Percentiles rank a stretch among this genome's conserved stretches.
Conservation (phyloP, 257 asterid genomes). For the Lithospermum erythrorhizon region DNA sequence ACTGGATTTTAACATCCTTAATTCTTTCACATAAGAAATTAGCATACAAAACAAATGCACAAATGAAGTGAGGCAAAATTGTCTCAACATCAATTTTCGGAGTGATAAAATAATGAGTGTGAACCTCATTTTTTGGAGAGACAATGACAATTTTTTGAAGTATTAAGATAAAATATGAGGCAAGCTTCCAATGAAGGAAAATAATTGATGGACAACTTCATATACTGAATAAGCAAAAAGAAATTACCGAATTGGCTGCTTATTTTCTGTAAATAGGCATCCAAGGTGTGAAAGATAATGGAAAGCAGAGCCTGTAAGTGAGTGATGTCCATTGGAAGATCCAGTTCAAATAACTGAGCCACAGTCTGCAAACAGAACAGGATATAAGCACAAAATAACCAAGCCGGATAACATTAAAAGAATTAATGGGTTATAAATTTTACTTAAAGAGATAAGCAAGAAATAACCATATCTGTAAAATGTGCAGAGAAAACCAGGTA, state of each 20-base stretch:
- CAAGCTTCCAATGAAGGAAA: not conserved
- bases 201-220: not conserved
- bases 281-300: slow-evolving; percentile 76
- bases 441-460: not conserved
- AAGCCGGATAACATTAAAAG: slow-evolving; percentile 3
- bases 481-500: too few relatives aligned
- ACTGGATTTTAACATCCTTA: too few relatives aligned
- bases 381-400: slow-evolving; percentile 14
- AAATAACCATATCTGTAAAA: too few relatives aligned
- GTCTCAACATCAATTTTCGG: too few relatives aligned
- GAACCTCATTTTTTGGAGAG: too few relatives aligned
- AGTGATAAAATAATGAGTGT: too few relatives aligned
- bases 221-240: not conserved
- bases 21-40: too few relatives aligned
- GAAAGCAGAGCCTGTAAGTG: slow-evolving; percentile 96
- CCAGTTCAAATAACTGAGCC: slow-evolving; percentile 83
- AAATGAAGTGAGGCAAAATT: too few relatives aligned
- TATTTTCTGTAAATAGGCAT: slow-evolving; percentile 69
- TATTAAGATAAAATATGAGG: too few relatives aligned
- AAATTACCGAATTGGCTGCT: slow-evolving; percentile 60
- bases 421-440: not conserved
- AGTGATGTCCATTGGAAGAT: slow-evolving; percentile 81
- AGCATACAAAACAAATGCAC: too few relatives aligned
- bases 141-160: too few relatives aligned
- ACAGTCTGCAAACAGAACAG: slow-evolving; percentile 67